phyloP scores from a whole-genome alignment of 495 filamentous ascomycete genomes.

The Physcia stellaris region DNA sequence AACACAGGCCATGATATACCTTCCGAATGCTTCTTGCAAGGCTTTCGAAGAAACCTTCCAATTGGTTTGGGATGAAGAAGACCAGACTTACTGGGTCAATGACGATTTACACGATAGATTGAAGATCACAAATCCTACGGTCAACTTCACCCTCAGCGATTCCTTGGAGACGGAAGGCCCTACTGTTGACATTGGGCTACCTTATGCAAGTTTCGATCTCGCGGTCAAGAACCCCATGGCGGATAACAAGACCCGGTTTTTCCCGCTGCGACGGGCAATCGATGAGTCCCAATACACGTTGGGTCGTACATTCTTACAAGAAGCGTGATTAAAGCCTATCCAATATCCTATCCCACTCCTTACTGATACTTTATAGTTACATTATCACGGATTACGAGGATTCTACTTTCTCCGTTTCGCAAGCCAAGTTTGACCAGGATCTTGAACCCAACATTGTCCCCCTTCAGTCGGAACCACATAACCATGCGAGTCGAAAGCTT shows the following conservation, averaged over 20 bases:
- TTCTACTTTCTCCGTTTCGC: conserved; percentile 15
- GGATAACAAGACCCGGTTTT: conserved; percentile 28
- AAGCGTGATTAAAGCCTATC: conserved; percentile 22
- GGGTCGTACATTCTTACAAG: conserved; percentile 44
- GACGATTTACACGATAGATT: conserved; percentile 28
- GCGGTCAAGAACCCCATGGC: conserved; percentile 24
- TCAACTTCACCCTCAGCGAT: conserved; percentile 33
- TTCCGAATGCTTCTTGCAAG: conserved; percentile 34
- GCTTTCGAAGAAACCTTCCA: conserved; percentile 40
- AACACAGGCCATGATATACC: conserved; percentile 38
- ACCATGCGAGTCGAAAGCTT: too few species aligned
- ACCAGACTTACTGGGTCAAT: conserved; percentile 37
- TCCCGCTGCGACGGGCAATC: conserved; percentile 37
- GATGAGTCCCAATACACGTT: conserved; percentile 38
- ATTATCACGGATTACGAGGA: conserved; percentile 16
- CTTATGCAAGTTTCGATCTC: conserved; percentile 39
- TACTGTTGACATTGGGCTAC: conserved; percentile 34
- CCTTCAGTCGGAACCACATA: too few species aligned
- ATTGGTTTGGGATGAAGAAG: conserved; percentile 27
- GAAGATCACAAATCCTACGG: conserved; percentile 29
- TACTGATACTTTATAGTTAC: conserved; percentile 7
- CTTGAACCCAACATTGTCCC: too few species aligned
- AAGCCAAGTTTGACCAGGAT: too few species aligned
- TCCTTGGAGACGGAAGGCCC: conserved; percentile 25
- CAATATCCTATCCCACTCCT: not conserved